Percentiles rank a stretch among this genome's conserved stretches.
Conservation (phyloP, 176 grass and related monocot genomes). For the Luzula sylvatica region DNA sequence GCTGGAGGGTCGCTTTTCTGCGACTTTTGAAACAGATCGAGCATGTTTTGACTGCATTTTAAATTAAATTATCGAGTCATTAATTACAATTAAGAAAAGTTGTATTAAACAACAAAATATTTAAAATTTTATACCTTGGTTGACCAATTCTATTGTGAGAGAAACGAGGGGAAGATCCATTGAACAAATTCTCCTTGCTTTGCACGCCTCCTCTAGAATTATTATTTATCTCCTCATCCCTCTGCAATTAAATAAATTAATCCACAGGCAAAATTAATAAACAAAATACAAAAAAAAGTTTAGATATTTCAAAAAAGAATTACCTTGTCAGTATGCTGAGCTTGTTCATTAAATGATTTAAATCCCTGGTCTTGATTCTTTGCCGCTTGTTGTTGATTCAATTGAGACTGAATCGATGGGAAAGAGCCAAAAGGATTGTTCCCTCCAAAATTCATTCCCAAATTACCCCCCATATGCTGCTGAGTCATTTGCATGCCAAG, state of each 20-base stretch:
- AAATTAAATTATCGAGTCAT: slow-evolving; percentile 23
- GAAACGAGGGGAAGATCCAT: slow-evolving; percentile 41
- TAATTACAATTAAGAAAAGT: background rate
- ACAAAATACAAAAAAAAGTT: background rate
- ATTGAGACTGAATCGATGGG: slow-evolving; percentile 27
- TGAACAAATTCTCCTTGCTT: slow-evolving; percentile 42
- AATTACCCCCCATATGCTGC: slow-evolving; percentile 37
- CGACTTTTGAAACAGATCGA: slow-evolving; percentile 88
- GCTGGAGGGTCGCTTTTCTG: slow-evolving; percentile 40
- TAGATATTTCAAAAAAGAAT: background rate
- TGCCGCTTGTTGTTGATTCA: slow-evolving; percentile 34
- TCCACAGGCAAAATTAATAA: slow-evolving; percentile 26
- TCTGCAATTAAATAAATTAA: slow-evolving; percentile 51
- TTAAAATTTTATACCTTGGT: slow-evolving; percentile 46
- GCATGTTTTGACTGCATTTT: slow-evolving; percentile 90
- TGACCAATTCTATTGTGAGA: slow-evolving; percentile 58
- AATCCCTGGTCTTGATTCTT: slow-evolving; percentile 50
- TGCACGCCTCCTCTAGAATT: slow-evolving; percentile 31
- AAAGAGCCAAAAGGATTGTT: slow-evolving; percentile 20
- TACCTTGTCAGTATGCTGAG: slow-evolving; percentile 37
- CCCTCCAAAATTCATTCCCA: slow-evolving; percentile 44
- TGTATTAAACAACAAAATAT: too few relatives aligned
- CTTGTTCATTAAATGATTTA: slow-evolving; percentile 36
- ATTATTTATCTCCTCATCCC: slow-evolving; percentile 49
- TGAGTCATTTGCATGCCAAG: slow-evolving; percentile 44